Evolutionary conservation across 768 basidiomycete genomes (phyloP).

Genomic region (Phaeolepiota aurea): DNA sequence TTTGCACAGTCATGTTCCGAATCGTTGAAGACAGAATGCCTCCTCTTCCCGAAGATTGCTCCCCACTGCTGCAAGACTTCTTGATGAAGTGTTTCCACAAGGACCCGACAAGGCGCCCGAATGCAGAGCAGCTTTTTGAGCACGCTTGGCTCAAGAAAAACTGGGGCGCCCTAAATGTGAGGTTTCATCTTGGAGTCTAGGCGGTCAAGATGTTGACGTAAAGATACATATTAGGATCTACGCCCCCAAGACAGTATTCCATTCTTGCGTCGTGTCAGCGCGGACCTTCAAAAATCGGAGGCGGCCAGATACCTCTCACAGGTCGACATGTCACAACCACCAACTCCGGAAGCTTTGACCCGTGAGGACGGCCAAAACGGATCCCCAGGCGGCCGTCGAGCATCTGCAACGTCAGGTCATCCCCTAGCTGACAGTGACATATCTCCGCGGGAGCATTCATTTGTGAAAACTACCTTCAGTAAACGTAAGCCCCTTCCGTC

Average conservation of each 20-base stretch:
- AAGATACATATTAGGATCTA: slow-evolving; percentile 58
- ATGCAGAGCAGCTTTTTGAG: slow-evolving; percentile 78
- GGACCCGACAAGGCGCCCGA: slow-evolving; percentile 75
- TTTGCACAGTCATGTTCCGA: slow-evolving; percentile 79
- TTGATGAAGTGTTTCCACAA: slow-evolving; percentile 86
- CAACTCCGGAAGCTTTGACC: slow-evolving; percentile 25
- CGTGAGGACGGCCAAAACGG: slow-evolving; percentile 26
- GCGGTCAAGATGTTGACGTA: slow-evolving; percentile 3
- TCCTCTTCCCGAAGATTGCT: slow-evolving; percentile 74
- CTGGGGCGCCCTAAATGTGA: slow-evolving; percentile 73
- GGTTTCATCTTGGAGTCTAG: slow-evolving; percentile 11
- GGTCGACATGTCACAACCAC: slow-evolving; percentile 34
- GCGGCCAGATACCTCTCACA: slow-evolving; percentile 44
- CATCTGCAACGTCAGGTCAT: slow-evolving; percentile 29
- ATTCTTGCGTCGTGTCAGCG: slow-evolving; percentile 86
- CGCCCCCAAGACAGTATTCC: slow-evolving; percentile 93
- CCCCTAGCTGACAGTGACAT: slow-evolving; percentile 39
- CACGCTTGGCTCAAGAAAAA: slow-evolving; percentile 86
- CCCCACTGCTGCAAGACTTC: slow-evolving; percentile 72
- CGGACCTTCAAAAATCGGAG: slow-evolving; percentile 73
- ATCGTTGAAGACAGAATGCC: slow-evolving; percentile 94
- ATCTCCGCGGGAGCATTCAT: slow-evolving; percentile 66
- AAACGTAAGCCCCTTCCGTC: slow-evolving; percentile 55
- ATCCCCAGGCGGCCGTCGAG: slow-evolving; percentile 28
- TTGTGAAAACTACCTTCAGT: slow-evolving; percentile 88